phyloP scores from a whole-genome alignment of 2,329 filamentous ascomycete species.

The Cercospora sojina region DNA sequence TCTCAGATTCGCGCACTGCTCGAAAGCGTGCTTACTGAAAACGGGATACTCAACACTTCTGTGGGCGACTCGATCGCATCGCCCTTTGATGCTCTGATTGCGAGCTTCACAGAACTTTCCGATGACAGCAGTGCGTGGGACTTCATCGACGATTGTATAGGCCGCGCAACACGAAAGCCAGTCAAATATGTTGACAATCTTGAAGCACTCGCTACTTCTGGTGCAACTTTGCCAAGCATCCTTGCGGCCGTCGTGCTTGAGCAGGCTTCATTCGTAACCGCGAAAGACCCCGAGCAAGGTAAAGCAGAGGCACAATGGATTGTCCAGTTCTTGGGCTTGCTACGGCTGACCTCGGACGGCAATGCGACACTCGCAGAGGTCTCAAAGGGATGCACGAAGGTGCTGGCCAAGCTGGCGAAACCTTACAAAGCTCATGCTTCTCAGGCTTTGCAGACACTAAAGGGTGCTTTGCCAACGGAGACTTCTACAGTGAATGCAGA shows the following conservation, averaged over 20 bases:
- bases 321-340: conserved; percentile 23
- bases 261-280: conserved; percentile 65
- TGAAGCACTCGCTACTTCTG: conserved; percentile 42
- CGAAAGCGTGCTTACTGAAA: conserved; percentile 58
- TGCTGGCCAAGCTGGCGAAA: conserved; percentile 9
- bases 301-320: conserved; percentile 26
- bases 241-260: conserved; percentile 70
- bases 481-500: background rate
- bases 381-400: background rate
- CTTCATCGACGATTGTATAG: conserved; percentile 81
- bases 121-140: conserved; percentile 53
- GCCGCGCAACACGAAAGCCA: conserved; percentile 70
- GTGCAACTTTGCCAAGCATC: conserved; percentile 54
- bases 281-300: conserved; percentile 17
- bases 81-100: conserved; percentile 49
- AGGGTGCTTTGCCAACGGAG: background rate
- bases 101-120: conserved; percentile 37
- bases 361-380: conserved; percentile 11
- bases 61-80: conserved; percentile 34
- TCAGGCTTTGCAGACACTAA: background rate
- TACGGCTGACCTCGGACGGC: conserved; percentile 17
- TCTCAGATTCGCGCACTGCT: conserved; percentile 37
- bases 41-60: conserved; percentile 60
- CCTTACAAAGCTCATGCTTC: background rate
- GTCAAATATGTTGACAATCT: conserved; percentile 80